phyloP scores from a whole-genome alignment of 106 monocot genomes.

The Xerophyta viscosa region DNA sequence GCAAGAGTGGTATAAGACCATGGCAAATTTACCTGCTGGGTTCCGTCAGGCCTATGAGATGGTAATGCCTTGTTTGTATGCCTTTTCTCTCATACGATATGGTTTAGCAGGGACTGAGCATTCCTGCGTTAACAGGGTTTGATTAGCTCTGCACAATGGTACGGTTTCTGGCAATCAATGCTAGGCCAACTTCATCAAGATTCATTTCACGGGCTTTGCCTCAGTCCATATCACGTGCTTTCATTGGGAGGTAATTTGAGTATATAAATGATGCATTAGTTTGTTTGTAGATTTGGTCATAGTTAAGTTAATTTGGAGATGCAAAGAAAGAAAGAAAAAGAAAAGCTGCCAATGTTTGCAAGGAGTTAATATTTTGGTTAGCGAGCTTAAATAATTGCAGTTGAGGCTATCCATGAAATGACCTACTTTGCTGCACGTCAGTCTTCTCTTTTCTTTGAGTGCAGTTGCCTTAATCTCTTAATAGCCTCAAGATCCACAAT shows the following conservation, averaged over 20 bases:
- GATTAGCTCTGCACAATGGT: constrained; percentile 96
- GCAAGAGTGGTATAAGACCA: constrained; percentile 92
- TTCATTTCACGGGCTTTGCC: constrained; percentile 75
- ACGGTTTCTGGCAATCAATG: constrained; percentile 68
- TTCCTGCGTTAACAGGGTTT: constrained; percentile 46
- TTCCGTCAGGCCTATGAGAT: constrained; percentile 94
- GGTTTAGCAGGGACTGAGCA: background rate
- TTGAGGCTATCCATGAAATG: too few relatives aligned
- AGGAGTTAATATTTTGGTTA: too few relatives aligned
- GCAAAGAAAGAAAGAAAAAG: too few relatives aligned
- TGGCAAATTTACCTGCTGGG: constrained; percentile 82
- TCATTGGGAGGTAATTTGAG: constrained; percentile 74
- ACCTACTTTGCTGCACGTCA: too few relatives aligned
- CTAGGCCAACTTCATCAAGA: constrained; percentile 72
- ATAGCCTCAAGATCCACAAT: too few relatives aligned
- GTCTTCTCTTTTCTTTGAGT: too few relatives aligned
- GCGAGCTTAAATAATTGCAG: too few relatives aligned
- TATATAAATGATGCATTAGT: too few relatives aligned
- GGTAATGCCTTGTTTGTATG: constrained; percentile 27
- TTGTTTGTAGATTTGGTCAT: too few relatives aligned
- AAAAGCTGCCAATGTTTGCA: too few relatives aligned
- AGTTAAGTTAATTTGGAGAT: too few relatives aligned
- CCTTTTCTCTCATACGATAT: background rate
- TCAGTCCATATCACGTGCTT: constrained; percentile 74
- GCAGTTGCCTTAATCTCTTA: too few relatives aligned